Conservation (phyloP, 495 filamentous ascomycete genomes). For the Talaromyces nanjingensis region DNA sequence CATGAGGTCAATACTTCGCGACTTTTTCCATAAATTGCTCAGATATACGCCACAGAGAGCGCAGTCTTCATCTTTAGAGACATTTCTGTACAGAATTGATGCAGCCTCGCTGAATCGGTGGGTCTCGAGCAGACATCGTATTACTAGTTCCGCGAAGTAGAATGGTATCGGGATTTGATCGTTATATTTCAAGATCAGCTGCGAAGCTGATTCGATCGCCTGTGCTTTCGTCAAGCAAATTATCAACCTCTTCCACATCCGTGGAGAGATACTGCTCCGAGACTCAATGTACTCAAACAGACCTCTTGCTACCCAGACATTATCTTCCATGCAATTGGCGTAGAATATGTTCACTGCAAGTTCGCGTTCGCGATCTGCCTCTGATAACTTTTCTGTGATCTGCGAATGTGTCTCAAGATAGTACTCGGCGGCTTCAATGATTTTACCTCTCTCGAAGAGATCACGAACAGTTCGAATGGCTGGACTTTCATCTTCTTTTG, state of each 20-base stretch:
- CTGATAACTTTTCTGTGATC: slow-evolving; percentile 18
- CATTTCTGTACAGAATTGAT: slow-evolving; percentile 24
- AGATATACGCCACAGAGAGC: slow-evolving; percentile 34
- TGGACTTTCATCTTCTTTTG: neutral
- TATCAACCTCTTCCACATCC: slow-evolving; percentile 35
- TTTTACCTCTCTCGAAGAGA: slow-evolving; percentile 7
- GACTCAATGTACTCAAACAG: slow-evolving; percentile 32
- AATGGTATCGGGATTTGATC: slow-evolving; percentile 20
- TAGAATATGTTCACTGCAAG: slow-evolving; percentile 27
- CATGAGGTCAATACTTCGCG: slow-evolving; percentile 31
- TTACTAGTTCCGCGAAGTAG: slow-evolving; percentile 31
- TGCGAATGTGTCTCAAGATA: slow-evolving; percentile 25
- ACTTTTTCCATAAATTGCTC: slow-evolving; percentile 37
- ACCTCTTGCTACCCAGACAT: slow-evolving; percentile 32
- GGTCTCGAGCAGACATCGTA: slow-evolving; percentile 36
- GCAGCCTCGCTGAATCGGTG: slow-evolving; percentile 30
- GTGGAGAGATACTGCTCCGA: slow-evolving; percentile 23
- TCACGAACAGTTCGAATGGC: slow-evolving; percentile 1
- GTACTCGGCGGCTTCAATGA: slow-evolving; percentile 35
- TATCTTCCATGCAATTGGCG: slow-evolving; percentile 32
- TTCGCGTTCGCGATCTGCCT: slow-evolving; percentile 24
- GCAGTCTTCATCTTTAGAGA: slow-evolving; percentile 27
- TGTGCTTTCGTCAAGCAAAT: slow-evolving; percentile 34
- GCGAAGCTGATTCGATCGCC: slow-evolving; percentile 31
- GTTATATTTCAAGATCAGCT: slow-evolving; percentile 26